Base-by-base conservation (phyloP, 805 yeast species). In the Ogataea methylovora region DNA sequence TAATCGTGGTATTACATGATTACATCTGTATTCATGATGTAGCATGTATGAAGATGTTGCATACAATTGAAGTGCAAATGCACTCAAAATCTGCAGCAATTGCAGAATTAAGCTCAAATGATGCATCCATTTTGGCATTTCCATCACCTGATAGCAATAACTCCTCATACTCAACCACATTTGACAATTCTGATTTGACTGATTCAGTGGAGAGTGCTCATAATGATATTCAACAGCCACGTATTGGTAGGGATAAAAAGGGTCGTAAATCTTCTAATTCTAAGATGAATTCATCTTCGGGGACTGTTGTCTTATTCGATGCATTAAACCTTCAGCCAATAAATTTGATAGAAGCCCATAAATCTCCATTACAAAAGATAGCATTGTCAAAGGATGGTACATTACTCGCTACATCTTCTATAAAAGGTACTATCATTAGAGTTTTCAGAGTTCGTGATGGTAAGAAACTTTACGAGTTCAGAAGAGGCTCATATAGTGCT, bases 21-120 rank as follows among this genome's bases (percentile, higher is more conserved):
- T 94, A 88, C 56, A 75, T 92, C 8, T 84, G 78, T 53, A 74
- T 90, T 30, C 92, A 90, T 61, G 97, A 90, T 56, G 80, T 90
- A 41, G 76, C 92, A 37, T 84, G 94, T 54, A 87, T 90, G 79
- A 78, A 84, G 49, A 70, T 88, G 18, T 54, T 90, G 27, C 83
- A 78, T 48, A 79, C 81, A 1, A 70, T 82, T 24, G 86, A 82
- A 31, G 71, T 77, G 1, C 49, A 63, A 18, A 36, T 4, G 7
- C 12, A 18, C 3, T n/a, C 12, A 4, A 12, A 4, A 30, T 17
- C 25, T 8, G n/a, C 13, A 61, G 66, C n/a, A 67, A 70, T 41
- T 35, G 40, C 37, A 21, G 54, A 54, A 17, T 39, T 60, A 17
- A 45, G 59, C 49, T 48, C 74, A 2, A 54, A 56, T 16, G 78